Evolutionary conservation across 176 grass and related monocot genomes (phyloP), one percentile per base, ranked within the genome.

Genomic region (Carex parvula): DNA sequence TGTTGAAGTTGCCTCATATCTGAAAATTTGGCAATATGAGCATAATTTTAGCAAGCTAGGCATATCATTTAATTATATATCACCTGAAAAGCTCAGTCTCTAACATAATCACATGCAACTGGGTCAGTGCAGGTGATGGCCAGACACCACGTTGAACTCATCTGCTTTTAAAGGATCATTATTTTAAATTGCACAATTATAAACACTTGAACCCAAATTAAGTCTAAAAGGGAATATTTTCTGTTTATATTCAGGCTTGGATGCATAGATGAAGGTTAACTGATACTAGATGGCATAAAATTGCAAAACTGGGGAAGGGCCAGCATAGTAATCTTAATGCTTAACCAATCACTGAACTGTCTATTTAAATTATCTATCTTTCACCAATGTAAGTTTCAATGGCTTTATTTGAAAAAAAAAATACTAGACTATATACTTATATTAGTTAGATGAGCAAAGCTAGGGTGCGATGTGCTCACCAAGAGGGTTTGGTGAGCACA

Each of bases 1-100:
- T 7, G 94, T 91, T 83, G 92, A 89, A 35, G 92, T 94, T 37
- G 94, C 94, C 91, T 97, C 94, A 79, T 97, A 97, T 81, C 94
- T 97, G 90, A 86, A 80, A 92, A 30, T 50, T 2, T 4, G 0
- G 84, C 50, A 58, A 29, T 3, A 84, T 55, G 41, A 64, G 30
- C 10, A 64, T 12, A 4, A 77, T 50, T 78, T 75, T 77, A 33
- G 24, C 18, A 2, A 33, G 52, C 16, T 41, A 57, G 6, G 16
- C 13, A 76, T 78, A 8, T 16, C 9, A 78, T 57, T 71, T 78
- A 26, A 78, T 33, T 2, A 33, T 6, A 78, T 76, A 15, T 76
- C 52, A 77, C 24, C 21, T 17, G 24, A 55, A 77, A 32, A 56
- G 48, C 2, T 77, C 16, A 77, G 6, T 30, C 24, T 8, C 71